Base-by-base conservation (phyloP, 2,329 filamentous ascomycete genomes). In the Ophiostoma montium region DNA sequence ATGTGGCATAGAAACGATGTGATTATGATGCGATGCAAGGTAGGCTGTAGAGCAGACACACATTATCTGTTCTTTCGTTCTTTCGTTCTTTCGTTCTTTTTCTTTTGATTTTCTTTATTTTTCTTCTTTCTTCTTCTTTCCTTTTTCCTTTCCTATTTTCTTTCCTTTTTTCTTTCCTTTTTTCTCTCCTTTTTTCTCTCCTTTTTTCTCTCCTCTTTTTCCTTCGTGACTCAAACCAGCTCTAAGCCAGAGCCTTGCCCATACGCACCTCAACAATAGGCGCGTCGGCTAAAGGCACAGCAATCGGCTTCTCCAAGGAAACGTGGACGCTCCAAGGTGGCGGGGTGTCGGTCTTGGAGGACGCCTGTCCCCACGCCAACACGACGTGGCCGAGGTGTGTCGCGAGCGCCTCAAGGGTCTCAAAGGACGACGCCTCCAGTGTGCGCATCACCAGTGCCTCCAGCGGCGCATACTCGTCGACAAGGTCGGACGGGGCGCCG, bases 251-350 rank as follows among this genome's bases (percentile, higher is more conserved):
- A 32, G 10, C 36, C 11, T 16, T 12, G 11, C 57, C 30, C 62
- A 55, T 49, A 12, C 50, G 57, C 44, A 82, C 69, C 61, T 86
- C 81, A 6, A 88, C 78, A 5, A 73, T 70, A 0, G 84, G 82
- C 11, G 78, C 80, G 55, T 86, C 83, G 2, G 84, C 84, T 57
- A 83, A 76, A 0, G 78, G 74, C 18, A 88, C 80, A 0, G 84
- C 84, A 12, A 81, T 78, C 3, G 84, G 84, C 65, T 88, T 88
- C 63, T 80, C 78, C 47, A 88, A 65, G 21, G 68, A 67, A 35
- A 88, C 70, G 52, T 70, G 73, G 46, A 88, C 66, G 50, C 69
- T 69, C 64, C 74, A 72, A 18, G 21, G 16, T 2, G 38, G 13
- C 67, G 66, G 19, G 68, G 43, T 9, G 62, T 2, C 19, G 13